phyloP scores from a whole-genome alignment of 352 stramenopile genomes.

The Phytophthora ramorum region DNA sequence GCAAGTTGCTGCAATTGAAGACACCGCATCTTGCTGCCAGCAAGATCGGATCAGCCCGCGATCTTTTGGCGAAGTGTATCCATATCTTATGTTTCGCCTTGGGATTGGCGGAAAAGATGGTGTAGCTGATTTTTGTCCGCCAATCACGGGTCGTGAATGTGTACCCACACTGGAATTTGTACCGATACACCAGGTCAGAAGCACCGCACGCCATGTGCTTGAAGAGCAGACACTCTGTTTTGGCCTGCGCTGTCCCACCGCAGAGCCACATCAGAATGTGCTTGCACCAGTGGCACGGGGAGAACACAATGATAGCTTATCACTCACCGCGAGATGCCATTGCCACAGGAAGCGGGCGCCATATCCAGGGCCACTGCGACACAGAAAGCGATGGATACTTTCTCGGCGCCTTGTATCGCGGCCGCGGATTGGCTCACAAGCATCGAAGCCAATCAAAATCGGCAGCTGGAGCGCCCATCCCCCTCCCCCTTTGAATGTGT shows the following conservation, averaged over 20 bases:
- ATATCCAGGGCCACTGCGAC: slow-evolving; percentile 7
- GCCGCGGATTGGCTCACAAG: slow-evolving; percentile 6
- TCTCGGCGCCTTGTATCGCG: slow-evolving; percentile 13
- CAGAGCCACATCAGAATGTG: too few relatives aligned
- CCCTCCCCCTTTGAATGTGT: background rate
- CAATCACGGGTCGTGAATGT: slow-evolving; percentile 2
- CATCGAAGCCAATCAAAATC: slow-evolving; percentile 18
- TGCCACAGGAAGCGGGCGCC: too few relatives aligned
- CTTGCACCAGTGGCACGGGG: too few relatives aligned
- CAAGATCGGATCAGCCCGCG: background rate
- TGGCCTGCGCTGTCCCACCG: background rate
- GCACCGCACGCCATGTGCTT: background rate
- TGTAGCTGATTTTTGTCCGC: slow-evolving; percentile 23
- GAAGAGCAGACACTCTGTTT: too few relatives aligned
- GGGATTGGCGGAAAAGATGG: background rate
- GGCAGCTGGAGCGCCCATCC: background rate
- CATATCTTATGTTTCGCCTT: background rate
- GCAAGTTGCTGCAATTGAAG: too few relatives aligned
- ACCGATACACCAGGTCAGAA: slow-evolving; percentile 3
- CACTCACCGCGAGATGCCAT: too few relatives aligned
- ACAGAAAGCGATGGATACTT: slow-evolving; percentile 18
- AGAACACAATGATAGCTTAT: too few relatives aligned
- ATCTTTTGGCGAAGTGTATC: background rate
- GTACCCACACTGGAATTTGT: slow-evolving; percentile 9
- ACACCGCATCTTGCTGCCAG: too few relatives aligned